Conservation (phyloP, 805 yeast genomes). For the Wickerhamiella bombiphila region DNA sequence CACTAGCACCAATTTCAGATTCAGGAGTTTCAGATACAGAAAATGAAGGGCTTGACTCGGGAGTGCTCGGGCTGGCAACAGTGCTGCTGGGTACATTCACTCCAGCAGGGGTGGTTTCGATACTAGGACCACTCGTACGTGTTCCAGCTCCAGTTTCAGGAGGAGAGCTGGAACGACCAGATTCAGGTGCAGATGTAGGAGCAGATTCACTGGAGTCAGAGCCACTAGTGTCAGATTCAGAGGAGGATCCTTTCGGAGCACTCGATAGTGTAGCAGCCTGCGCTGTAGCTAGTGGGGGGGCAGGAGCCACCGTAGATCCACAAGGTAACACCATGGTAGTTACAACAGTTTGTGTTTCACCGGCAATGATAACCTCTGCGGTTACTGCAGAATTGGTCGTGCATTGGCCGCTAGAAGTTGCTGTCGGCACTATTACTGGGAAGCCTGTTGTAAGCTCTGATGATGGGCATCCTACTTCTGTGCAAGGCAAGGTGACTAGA, state of each 20-base stretch:
- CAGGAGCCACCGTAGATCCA: constrained; percentile 1
- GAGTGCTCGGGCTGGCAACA: too few species aligned
- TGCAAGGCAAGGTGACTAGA: constrained; percentile 6
- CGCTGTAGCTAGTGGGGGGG: background rate
- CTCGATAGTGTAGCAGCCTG: constrained; percentile 1
- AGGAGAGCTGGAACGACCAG: background rate
- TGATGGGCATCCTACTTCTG: constrained; percentile 4
- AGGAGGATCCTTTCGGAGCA: too few species aligned
- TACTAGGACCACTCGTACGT: background rate
- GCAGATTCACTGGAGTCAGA: background rate
- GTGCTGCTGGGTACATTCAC: too few species aligned
- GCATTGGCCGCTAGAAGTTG: constrained; percentile 5
- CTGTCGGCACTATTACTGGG: constrained; percentile 4
- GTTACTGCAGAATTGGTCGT: constrained; percentile 3
- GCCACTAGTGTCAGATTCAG: background rate
- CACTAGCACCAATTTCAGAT: too few species aligned
- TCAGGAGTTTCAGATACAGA: too few species aligned
- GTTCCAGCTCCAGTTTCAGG: background rate
- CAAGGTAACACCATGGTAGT: constrained; percentile 5
- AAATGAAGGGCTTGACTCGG: too few species aligned
- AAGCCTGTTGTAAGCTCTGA: constrained; percentile 3
- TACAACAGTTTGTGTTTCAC: constrained; percentile 4
- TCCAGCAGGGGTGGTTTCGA: too few species aligned
- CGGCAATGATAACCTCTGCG: constrained; percentile 2
- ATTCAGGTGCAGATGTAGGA: background rate